Conservation (phyloP, 2,329 filamentous ascomycete genomes). For the Chaetomiaceae sp. region DNA sequence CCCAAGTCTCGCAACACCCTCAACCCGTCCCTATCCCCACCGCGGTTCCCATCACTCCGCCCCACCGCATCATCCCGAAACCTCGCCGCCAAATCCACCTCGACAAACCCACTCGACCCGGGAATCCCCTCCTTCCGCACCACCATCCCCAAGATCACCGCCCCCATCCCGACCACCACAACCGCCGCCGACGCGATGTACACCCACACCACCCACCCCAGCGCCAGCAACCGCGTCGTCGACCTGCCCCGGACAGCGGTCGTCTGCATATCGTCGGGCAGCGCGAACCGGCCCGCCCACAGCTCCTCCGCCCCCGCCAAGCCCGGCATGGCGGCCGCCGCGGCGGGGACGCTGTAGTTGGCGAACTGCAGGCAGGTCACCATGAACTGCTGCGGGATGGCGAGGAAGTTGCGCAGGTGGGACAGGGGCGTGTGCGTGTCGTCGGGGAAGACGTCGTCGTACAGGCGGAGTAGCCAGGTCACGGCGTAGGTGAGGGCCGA, state of each 20-base stretch:
- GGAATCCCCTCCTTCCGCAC: neutral
- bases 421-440: slow-evolving; percentile 3
- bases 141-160: neutral
- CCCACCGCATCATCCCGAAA: neutral
- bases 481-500: neutral
- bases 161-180: neutral
- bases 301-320: too few relatives aligned
- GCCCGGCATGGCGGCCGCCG: neutral
- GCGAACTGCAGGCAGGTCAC: slow-evolving; percentile 6
- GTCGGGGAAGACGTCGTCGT: slow-evolving; percentile 10
- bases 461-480: slow-evolving; percentile 7
- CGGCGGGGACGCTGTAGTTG: slow-evolving; percentile 4
- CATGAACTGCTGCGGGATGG: slow-evolving; percentile 11
- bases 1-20: neutral
- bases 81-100: slow-evolving; percentile 9
- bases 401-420: slow-evolving; percentile 10
- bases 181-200: neutral
- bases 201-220: slow-evolving; percentile 5
- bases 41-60: neutral
- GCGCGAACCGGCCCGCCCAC: neutral
- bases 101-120: slow-evolving; percentile 6
- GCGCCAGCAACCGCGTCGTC: neutral
- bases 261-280: slow-evolving; percentile 4
- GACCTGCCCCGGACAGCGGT: neutral
- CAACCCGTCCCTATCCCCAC: neutral